Conservation (phyloP, 1,284 basidiomycete genomes). For the Ganoderma lucidum region DNA sequence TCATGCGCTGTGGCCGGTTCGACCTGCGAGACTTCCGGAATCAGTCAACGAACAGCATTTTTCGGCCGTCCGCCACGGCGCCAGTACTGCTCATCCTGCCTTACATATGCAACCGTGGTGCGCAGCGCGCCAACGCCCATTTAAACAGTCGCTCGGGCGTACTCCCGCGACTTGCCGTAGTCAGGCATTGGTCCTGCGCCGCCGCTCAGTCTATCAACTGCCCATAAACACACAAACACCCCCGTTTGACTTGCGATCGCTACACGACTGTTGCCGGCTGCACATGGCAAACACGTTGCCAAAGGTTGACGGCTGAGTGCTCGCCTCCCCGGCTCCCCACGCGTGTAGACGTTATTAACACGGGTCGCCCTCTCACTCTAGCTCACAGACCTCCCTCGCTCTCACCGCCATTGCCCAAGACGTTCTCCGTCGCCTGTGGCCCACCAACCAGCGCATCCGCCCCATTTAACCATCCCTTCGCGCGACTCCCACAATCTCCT, state of each 20-base stretch:
- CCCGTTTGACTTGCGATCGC: conserved; percentile 33
- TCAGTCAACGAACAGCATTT: conserved; percentile 8
- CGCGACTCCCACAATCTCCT: conserved; percentile 26
- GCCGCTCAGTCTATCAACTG: conserved; percentile 9
- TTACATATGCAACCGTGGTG: not conserved
- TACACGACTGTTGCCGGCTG: conserved; percentile 29
- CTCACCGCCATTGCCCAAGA: conserved; percentile 13
- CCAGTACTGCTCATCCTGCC: not conserved
- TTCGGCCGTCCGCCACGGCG: not conserved
- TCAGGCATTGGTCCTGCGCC: conserved; percentile 5
- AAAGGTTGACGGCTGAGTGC: conserved; percentile 18
- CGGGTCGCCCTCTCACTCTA: conserved; percentile 21
- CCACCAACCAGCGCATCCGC: conserved; percentile 13
- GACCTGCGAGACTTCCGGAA: conserved; percentile 29
- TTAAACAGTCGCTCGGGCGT: conserved; percentile 6
- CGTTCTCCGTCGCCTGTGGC: conserved; percentile 7
- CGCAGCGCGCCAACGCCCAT: not conserved
- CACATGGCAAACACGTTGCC: conserved; percentile 35
- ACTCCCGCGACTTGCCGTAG: conserved; percentile 12
- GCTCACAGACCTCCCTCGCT: conserved; percentile 17
- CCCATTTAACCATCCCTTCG: conserved; percentile 18
- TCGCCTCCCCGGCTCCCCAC: conserved; percentile 25
- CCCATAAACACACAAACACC: conserved; percentile 18
- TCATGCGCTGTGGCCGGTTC: conserved; percentile 19
- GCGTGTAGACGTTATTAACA: conserved; percentile 23